phyloP scores from a whole-genome alignment of 1,139 yeast species.

The Scheffersomyces titani region DNA sequence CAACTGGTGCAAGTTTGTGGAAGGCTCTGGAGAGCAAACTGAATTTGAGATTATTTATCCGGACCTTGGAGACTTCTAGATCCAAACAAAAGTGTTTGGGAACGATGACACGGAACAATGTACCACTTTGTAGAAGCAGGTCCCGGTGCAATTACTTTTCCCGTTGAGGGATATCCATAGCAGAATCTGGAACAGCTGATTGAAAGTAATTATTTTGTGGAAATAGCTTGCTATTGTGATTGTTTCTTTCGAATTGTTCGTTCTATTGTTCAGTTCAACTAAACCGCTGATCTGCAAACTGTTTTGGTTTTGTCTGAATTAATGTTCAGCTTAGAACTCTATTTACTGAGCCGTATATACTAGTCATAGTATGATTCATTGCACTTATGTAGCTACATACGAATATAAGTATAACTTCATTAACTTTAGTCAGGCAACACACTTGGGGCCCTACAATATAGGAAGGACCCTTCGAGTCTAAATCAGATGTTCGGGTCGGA shows the following conservation, averaged over 20 bases:
- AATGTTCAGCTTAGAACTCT: background rate
- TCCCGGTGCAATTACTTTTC: background rate
- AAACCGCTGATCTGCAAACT: background rate
- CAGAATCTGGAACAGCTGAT: background rate
- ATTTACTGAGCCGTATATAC: too few species aligned
- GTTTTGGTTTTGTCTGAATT: background rate
- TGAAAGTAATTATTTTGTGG: background rate
- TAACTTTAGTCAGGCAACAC: too few species aligned
- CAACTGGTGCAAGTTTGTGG: constrained; percentile 74
- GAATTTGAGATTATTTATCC: constrained; percentile 74
- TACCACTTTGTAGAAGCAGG: background rate
- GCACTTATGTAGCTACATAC: background rate
- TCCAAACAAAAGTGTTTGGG: background rate
- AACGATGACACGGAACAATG: background rate
- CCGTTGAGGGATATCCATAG: background rate
- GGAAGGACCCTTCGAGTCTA: background rate
- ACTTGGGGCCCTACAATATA: background rate
- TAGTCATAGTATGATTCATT: too few species aligned
- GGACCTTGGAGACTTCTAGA: constrained; percentile 30
- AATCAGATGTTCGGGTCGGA: background rate
- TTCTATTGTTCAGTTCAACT: background rate
- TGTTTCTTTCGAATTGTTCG: background rate
- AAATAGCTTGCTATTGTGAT: background rate
- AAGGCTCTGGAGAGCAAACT: constrained; percentile 28
- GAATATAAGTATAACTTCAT: background rate